These are phyloP conservation scores for Sporothrix schenckii DNA, from an alignment of 2,329 filamentous ascomycete genomes.

Conservation along the genomic window DNA sequence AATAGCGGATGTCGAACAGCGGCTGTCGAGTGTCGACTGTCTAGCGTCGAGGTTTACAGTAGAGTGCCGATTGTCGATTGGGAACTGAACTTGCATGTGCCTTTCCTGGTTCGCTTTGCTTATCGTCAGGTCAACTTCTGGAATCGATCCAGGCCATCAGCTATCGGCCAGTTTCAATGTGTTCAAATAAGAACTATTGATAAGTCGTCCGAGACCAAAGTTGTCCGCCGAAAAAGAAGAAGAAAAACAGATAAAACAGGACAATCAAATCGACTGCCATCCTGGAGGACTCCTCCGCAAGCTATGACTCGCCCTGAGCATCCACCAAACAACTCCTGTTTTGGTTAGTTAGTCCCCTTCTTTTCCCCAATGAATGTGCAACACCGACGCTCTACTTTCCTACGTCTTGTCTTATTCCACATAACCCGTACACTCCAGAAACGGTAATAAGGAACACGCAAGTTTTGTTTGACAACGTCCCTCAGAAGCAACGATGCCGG, in stretches of 20 bases:
- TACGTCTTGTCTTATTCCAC: neutral
- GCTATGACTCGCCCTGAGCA: neutral
- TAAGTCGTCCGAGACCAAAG: neutral
- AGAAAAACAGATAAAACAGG: no score
- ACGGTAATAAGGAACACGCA: neutral
- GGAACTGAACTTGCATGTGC: neutral
- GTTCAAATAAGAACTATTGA: slow-evolving; percentile 1
- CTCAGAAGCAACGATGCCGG: neutral
- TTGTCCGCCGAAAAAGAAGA: no score
- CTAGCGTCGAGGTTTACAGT: neutral
- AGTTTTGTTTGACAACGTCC: no score
- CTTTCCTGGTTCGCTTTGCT: neutral
- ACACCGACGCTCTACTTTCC: neutral
- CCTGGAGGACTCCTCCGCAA: neutral
- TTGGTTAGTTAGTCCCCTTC: neutral
- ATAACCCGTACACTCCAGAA: neutral
- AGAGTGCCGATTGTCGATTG: no score
- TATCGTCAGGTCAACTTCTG: neutral
- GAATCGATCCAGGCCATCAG: neutral
- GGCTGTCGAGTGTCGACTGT: neutral
- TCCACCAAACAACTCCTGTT: neutral
- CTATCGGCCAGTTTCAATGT: neutral
- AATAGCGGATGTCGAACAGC: neutral
- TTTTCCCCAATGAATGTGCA: neutral
- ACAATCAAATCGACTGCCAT: no score